Conservation (phyloP, 345 rosid genomes). For the Acer saccharum region DNA sequence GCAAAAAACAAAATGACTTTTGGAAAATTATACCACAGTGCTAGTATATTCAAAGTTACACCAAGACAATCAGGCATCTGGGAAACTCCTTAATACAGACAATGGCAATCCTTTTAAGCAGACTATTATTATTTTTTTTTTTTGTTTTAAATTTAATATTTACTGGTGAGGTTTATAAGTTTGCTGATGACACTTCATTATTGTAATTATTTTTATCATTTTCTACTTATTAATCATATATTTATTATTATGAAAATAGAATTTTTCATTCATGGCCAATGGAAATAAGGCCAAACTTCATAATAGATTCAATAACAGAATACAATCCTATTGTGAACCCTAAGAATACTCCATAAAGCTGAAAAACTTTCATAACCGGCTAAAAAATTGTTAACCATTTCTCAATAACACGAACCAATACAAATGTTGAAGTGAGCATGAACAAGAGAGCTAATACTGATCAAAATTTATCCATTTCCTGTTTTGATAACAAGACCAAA, state of each 20-base stretch:
- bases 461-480: not conserved
- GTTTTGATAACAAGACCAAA: not conserved
- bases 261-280: not conserved
- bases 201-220: no score
- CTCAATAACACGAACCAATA: not conserved
- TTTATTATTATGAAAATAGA: not conserved
- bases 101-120: not conserved
- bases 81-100: not conserved
- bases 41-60: not conserved
- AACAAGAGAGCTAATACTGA: not conserved
- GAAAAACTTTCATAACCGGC: not conserved
- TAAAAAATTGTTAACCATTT: not conserved
- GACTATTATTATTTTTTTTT: not conserved
- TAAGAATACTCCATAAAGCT: not conserved
- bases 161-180: not conserved
- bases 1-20: not conserved
- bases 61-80: not conserved
- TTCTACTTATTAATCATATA: no score
- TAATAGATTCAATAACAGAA: not conserved
- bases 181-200: not conserved
- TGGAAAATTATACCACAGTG: not conserved
- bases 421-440: not conserved
- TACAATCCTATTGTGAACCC: not conserved
- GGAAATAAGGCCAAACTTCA: constrained; percentile 6
- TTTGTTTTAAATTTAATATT: not conserved